Evolutionary conservation across 2,329 filamentous ascomycete species (phyloP), one percentile per base, ranked within the genome.

Genomic region (Blumeriella jaapii): DNA sequence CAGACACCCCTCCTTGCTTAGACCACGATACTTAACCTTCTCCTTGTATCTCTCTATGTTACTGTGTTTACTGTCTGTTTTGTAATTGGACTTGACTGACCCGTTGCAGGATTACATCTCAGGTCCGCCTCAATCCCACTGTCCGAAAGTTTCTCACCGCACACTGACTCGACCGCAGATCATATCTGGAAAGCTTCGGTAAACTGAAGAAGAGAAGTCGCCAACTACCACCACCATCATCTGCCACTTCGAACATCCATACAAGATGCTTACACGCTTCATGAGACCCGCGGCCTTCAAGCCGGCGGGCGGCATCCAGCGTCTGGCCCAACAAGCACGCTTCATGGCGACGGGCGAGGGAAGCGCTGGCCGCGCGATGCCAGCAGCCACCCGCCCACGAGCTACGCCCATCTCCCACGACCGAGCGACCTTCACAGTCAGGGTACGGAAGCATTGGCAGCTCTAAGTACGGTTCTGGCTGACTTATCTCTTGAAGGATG

Each of bases 401-500:
- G 69, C 74, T 42, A 86, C 78, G 46, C 74, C 78, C 41, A 75
- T 75, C 44, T 72, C 76, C 29, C 73, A 73, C 54, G 80, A 86
- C 53, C 72, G 83, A 53, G 91, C 91, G 45, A 96, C 91, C 40
- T 83, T 98, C 56, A 96, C 89, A 46, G 93, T 98, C 61, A 82
- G 82, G 64, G 81, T 85, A 68, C 36, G 74, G 29, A 6, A 31
- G 17, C 32, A 30, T 40, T 29, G 23, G 23, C 22, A 11, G 5
- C 4, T 8, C 10, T 15, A 29, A 11, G 19, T 15, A 14, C 20
- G 35, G 40, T 31, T 38, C 44, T 31, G 15, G 42, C 49, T 55
- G 51, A 59, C 53, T 44, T 34, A 43, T 41, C 9, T 26, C 20
- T 55, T n/a, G n/a, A n/a, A 86, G 77, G 85, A 94, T 65, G 91